Percentiles rank a stretch among this genome's conserved stretches.
Conservation (phyloP, 208 protist genomes). For the Trypanosoma brucei region DNA sequence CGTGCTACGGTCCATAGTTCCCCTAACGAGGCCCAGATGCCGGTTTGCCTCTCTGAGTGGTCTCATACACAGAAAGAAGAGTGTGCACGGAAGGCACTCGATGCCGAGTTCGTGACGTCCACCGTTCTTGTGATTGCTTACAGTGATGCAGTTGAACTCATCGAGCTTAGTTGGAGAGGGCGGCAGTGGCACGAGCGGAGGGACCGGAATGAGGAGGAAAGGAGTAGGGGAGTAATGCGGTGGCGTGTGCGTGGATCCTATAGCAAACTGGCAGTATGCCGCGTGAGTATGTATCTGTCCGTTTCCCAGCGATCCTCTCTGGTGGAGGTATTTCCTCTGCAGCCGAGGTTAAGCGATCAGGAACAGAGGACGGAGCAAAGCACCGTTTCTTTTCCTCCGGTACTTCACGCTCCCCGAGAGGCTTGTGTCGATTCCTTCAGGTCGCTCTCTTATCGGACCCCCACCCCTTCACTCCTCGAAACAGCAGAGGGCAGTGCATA, state of each 20-base stretch:
- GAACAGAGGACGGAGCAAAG: not conserved
- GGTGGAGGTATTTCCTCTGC: conserved; percentile 61
- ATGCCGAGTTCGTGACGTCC: conserved; percentile 20
- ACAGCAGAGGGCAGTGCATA: conserved; percentile 20
- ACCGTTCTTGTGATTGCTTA: conserved; percentile 17
- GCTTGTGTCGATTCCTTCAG: not conserved
- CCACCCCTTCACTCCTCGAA: not conserved
- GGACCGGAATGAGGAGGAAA: not conserved
- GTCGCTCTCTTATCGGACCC: no score
- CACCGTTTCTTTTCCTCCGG: not conserved
- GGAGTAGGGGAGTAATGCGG: conserved; percentile 28
- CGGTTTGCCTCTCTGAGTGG: conserved; percentile 6
- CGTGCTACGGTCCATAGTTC: not conserved
- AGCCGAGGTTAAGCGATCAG: conserved; percentile 1
- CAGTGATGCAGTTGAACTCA: conserved; percentile 17
- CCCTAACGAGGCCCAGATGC: not conserved
- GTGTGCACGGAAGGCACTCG: conserved; percentile 8
- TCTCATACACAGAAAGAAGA: not conserved
- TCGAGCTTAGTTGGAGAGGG: conserved; percentile 4
- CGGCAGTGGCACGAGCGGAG: not conserved
- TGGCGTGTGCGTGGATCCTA: conserved; percentile 70
- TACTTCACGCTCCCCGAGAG: not conserved
- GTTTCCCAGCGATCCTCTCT: conserved; percentile 43
- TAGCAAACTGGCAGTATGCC: conserved; percentile 56
- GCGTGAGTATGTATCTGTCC: conserved; percentile 56